Evolutionary conservation across 2,329 filamentous ascomycete species (phyloP), one percentile per base, ranked within the genome.

Genomic region (Penicillium freii): DNA sequence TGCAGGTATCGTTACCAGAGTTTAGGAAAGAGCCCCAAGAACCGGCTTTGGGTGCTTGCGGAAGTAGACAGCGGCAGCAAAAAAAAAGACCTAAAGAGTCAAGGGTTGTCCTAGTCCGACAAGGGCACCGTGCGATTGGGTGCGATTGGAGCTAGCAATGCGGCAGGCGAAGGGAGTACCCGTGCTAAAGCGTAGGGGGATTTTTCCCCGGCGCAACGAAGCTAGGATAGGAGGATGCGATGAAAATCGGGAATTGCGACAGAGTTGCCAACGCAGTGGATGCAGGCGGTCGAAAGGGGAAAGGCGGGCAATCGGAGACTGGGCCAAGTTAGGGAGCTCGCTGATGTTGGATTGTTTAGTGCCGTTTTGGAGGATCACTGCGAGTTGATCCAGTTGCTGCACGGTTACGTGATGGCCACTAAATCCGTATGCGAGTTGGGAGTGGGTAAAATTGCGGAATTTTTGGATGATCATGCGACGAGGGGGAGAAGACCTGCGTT

Each of bases 251-350:
- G 58, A 62, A 59, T 67, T 65, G 65, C 69, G 68, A 71, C 69
- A 71, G 25, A 52, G 33, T 67, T 71, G 71, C 69, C 71, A 72
- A 61, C 69, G 64, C 68, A 72, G 67, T 67, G 57, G 45, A 72
- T 72, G 71, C 71, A 73, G 63, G 65, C 61, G 67, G 64, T 72
- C 71, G 57, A 72, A 73, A 71, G 56, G 44, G 71, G 71, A 69
- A 69, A 61, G 63, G 59, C 58, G 61, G 68, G 58, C 58, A 70
- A 67, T 72, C 66, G 66, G 67, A 59, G 68, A 67, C 64, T 64
- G 67, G 62, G 58, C 66, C 65, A 62, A 67, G 62, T 58, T 56
- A 23, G 55, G 50, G 53, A 56, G 54, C 64, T 52, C 57, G 66
- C 66, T 61, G 67, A 67, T 65, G 56, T 65, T 67, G 55, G 59